Evolutionary conservation across 306 rosid genomes (phyloP).

Genomic region (Sechiopsis laciniata): DNA sequence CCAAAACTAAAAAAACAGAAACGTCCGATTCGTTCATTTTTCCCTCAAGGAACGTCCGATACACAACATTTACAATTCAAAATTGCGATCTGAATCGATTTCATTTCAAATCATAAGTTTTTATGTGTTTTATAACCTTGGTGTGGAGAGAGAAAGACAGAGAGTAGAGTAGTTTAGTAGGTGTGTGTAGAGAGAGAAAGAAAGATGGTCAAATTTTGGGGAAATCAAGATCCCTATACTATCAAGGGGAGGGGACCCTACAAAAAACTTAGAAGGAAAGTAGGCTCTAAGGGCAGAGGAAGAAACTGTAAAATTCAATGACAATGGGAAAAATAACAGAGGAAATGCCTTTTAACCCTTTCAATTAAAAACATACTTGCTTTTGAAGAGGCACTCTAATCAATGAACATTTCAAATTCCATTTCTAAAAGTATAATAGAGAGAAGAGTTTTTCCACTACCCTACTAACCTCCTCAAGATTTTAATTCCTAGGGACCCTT

Average conservation of each 20-base stretch:
- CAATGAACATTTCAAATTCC: not conserved
- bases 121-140: too few species aligned
- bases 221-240: conserved; percentile 48
- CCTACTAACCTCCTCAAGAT: too few species aligned
- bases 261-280: conserved; percentile 31
- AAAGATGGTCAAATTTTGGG: conserved; percentile 28
- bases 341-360: not conserved
- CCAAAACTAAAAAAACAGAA: too few species aligned
- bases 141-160: conserved; percentile 23
- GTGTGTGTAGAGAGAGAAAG: conserved; percentile 15
- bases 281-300: not conserved
- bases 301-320: conserved; percentile 18
- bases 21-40: too few species aligned
- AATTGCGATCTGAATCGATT: too few species aligned
- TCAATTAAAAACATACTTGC: not conserved
- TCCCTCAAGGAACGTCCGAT: too few species aligned
- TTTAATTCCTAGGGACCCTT: too few species aligned
- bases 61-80: too few species aligned
- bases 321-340: not conserved
- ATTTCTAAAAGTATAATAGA: not conserved
- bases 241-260: conserved; percentile 43
- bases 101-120: too few species aligned
- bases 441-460: too few species aligned
- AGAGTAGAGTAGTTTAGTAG: not conserved
- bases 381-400: conserved; percentile 7